Evolutionary conservation across 345 rosid species (phyloP).

Genomic region (Syzygium aromaticum): DNA sequence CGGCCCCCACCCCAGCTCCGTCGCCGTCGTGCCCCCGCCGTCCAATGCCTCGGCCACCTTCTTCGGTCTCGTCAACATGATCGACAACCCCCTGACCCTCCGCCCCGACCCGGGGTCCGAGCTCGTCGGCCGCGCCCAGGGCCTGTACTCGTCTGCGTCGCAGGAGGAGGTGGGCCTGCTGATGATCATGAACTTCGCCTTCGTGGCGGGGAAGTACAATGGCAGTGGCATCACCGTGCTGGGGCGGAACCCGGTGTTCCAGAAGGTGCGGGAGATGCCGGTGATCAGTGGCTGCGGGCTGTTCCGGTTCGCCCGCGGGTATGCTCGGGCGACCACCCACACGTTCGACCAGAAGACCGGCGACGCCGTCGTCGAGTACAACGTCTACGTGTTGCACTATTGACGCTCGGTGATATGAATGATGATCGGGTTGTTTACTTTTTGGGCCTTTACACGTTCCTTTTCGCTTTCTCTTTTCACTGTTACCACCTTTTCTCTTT

Average conservation of each 20-base stretch:
- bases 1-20: conserved; percentile 41
- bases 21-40: conserved; percentile 26
- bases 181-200: conserved; percentile 64
- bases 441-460: not conserved
- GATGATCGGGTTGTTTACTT: not conserved
- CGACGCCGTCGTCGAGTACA: conserved; percentile 44
- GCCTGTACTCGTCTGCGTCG: conserved; percentile 47
- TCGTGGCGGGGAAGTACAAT: conserved; percentile 15
- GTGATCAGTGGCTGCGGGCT: conserved; percentile 76
- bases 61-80: conserved; percentile 46
- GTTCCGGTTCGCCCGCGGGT: conserved; percentile 69
- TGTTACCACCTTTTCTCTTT: not conserved
- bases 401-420: not conserved
- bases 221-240: conserved; percentile 57
- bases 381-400: conserved; percentile 44
- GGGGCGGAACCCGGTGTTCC: conserved; percentile 46
- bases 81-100: conserved; percentile 57
- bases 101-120: conserved; percentile 40
- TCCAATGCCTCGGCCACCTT: conserved; percentile 10
- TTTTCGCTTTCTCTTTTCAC: not conserved
- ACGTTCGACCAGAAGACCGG: conserved; percentile 17
- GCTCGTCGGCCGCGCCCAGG: conserved; percentile 65
- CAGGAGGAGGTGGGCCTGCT: conserved; percentile 48
- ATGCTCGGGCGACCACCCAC: conserved; percentile 46
- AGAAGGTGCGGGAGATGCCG: conserved; percentile 68